phyloP scores from a whole-genome alignment of 73 alveolate genomes.

The Blepharisma stoltei region DNA sequence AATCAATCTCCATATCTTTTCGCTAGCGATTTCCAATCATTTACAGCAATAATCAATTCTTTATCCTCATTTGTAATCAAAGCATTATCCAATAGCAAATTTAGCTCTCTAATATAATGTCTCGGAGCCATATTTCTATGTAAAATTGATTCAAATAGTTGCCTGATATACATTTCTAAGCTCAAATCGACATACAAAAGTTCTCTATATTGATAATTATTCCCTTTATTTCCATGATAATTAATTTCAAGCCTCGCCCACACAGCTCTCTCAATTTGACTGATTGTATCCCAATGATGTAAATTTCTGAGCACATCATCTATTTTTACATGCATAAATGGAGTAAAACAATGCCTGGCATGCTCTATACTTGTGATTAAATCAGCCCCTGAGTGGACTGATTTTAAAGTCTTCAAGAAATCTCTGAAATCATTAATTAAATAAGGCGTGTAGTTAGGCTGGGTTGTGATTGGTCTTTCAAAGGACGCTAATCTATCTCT shows the following conservation, averaged over 20 bases:
- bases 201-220: conserved; percentile 38
- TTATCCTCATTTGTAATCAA: conserved; percentile 42
- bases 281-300: conserved; percentile 9
- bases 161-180: conserved; percentile 58
- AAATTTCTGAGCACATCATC: not conserved
- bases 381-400: conserved; percentile 6
- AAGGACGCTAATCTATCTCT: conserved; percentile 35
- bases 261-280: not conserved
- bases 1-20: conserved; percentile 46
- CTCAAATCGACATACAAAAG: conserved; percentile 67
- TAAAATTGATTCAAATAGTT: conserved; percentile 61
- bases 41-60: conserved; percentile 55
- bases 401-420: not conserved
- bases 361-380: not conserved
- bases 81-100: conserved; percentile 61
- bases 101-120: conserved; percentile 51
- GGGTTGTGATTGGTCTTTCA: conserved; percentile 47
- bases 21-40: conserved; percentile 64
- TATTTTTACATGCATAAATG: not conserved
- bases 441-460: conserved; percentile 31
- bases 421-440: not conserved
- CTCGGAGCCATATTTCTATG: conserved; percentile 61
- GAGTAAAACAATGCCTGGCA: not conserved
- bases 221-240: not conserved
- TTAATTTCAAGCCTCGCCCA: not conserved